A percentile compares a stretch with the other conserved stretches of the same genome.
Conservation (phyloP, 352 stramenopile species). For the Phytophthora pluvialis region DNA sequence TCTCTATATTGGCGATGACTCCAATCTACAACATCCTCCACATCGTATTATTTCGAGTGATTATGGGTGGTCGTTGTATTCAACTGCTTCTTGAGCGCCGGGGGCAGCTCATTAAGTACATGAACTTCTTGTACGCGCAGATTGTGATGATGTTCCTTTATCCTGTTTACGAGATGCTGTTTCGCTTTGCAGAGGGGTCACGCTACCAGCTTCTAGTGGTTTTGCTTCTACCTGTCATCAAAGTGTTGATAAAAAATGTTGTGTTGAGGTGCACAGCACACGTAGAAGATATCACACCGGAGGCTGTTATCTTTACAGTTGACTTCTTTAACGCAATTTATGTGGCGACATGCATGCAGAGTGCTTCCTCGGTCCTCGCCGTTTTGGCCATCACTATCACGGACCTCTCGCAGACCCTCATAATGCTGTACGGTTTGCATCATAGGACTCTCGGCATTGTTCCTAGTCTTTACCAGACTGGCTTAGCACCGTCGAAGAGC, state of each 20-base stretch:
- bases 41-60: conserved; percentile 20
- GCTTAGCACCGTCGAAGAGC: too few species aligned
- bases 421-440: conserved; percentile 23
- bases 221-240: conserved; percentile 39
- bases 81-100: conserved; percentile 2
- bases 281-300: conserved; percentile 27
- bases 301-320: conserved; percentile 33
- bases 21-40: conserved; percentile 29
- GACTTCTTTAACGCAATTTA: conserved; percentile 41
- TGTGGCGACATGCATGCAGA: conserved; percentile 34
- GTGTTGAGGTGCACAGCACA: conserved; percentile 18
- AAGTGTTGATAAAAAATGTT: conserved; percentile 35
- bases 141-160: conserved; percentile 31
- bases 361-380: conserved; percentile 9
- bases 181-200: conserved; percentile 7
- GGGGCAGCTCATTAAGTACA: conserved; percentile 18
- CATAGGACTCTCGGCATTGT: not conserved
- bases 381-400: conserved; percentile 18
- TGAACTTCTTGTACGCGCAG: conserved; percentile 16
- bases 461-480: not conserved
- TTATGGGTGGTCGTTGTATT: conserved; percentile 7
- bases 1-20: conserved; percentile 19
- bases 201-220: conserved; percentile 25
- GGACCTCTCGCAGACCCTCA: conserved; percentile 16
- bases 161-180: conserved; percentile 26